Evolutionary conservation across 768 basidiomycete genomes (phyloP).

Genomic region (Mycena latifolia): DNA sequence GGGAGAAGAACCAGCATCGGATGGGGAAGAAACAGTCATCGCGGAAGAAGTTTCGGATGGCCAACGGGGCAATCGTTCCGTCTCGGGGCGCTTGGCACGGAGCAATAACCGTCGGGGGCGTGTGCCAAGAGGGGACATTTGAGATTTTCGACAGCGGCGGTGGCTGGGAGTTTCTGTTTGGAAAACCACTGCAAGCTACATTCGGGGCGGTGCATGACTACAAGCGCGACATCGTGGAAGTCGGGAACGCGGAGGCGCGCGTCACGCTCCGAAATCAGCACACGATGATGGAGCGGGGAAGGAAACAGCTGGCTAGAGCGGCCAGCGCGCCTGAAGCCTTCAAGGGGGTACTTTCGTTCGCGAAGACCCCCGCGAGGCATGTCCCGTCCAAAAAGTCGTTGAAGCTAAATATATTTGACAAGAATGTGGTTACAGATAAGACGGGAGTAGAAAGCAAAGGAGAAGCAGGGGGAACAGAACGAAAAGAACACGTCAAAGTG

Average conservation of each 20-base stretch:
- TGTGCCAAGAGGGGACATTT: constrained; percentile 18
- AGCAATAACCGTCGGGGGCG: constrained; percentile 26
- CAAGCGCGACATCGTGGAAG: constrained; percentile 13
- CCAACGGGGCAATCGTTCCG: constrained; percentile 40
- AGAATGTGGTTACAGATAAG: neutral
- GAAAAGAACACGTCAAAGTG: no score
- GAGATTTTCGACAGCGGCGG: constrained; percentile 42
- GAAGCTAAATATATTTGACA: neutral
- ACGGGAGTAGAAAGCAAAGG: no score
- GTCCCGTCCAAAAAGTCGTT: neutral
- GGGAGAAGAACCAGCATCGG: constrained; percentile 22
- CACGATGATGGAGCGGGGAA: neutral
- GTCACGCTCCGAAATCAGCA: constrained; percentile 13
- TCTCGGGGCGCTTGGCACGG: constrained; percentile 40
- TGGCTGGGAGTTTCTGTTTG: constrained; percentile 19
- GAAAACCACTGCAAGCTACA: constrained; percentile 18
- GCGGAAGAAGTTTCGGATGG: constrained; percentile 44
- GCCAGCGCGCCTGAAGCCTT: constrained; percentile 4
- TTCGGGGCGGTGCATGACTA: constrained; percentile 36
- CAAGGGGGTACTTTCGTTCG: constrained; percentile 15
- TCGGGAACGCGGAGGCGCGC: neutral
- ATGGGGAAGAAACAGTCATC: constrained; percentile 35
- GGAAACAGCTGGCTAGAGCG: neutral
- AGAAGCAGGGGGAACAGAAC: no score
- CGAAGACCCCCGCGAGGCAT: constrained; percentile 18